Conservation (phyloP, 2,329 filamentous ascomycete species). For the Diaporthe aspalathi region DNA sequence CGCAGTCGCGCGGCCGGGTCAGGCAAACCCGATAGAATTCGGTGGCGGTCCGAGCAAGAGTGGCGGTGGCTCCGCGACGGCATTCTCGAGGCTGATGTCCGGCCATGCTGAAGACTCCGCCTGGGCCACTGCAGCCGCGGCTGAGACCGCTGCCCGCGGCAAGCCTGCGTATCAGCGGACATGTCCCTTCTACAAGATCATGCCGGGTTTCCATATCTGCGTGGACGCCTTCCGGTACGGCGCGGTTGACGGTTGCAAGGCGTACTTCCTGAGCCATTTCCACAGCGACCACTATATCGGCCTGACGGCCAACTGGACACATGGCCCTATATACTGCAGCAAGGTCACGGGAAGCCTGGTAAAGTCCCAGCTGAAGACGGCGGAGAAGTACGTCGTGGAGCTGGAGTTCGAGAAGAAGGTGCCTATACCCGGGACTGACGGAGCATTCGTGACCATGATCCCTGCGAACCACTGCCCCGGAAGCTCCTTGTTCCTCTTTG, state of each 20-base stretch:
- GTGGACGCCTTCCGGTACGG: constrained; percentile 98
- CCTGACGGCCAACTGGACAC: constrained; percentile 85
- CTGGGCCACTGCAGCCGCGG: constrained; percentile 87
- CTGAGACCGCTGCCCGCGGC: constrained; percentile 81
- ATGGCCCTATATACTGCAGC: constrained; percentile 97
- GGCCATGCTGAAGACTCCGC: constrained; percentile 89
- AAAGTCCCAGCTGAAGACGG: constrained; percentile 84
- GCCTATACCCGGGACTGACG: constrained; percentile 84
- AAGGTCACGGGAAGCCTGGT: constrained; percentile 91
- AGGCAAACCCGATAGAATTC: constrained; percentile 80
- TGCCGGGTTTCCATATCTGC: constrained; percentile 91
- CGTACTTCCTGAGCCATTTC: constrained; percentile 97
- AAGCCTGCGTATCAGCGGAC: constrained; percentile 89
- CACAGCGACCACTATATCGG: constrained; percentile 98
- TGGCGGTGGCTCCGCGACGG: constrained; percentile 65
- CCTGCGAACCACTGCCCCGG: constrained; percentile 97
- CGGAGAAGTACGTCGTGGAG: constrained; percentile 85
- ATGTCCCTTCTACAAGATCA: constrained; percentile 98
- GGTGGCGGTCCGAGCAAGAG: constrained; percentile 45
- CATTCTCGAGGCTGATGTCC: constrained; percentile 94
- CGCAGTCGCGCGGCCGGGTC: constrained; percentile 79
- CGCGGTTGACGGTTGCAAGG: constrained; percentile 88
- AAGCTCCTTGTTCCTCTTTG: constrained; percentile 92
- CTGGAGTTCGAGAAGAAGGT: constrained; percentile 85
- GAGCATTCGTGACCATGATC: constrained; percentile 92